A percentile compares a stretch with the other conserved stretches of the same genome.
Evolutionary conservation across 305 asterid species (phyloP).

Genomic region (Rubia tinctorum): DNA sequence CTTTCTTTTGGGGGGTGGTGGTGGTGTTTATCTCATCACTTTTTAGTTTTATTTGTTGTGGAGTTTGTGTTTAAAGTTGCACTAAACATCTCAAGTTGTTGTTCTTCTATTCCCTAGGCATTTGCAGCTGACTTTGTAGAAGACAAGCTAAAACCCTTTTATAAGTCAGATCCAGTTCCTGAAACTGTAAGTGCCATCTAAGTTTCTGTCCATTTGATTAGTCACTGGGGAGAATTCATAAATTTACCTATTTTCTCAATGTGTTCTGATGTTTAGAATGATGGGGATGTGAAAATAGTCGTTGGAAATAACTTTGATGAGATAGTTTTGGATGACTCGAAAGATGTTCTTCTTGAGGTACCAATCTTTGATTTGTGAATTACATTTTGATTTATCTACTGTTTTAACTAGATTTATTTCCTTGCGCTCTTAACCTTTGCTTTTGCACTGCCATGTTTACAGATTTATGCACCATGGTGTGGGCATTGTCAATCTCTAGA

Average conservation of each 20-base stretch:
- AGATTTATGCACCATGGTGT: constrained; percentile 98
- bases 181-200: constrained; percentile 40
- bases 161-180: constrained; percentile 76
- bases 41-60: background rate
- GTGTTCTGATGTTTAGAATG: constrained; percentile 42
- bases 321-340: constrained; percentile 73
- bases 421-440: constrained; percentile 5
- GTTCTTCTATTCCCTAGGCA: constrained; percentile 33
- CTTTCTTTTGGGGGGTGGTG: background rate
- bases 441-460: constrained; percentile 1
- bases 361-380: background rate
- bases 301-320: constrained; percentile 77
- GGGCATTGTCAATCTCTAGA: constrained; percentile 92
- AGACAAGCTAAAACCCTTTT: constrained; percentile 67
- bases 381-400: background rate
- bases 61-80: background rate
- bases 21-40: background rate
- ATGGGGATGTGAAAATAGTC: constrained; percentile 65
- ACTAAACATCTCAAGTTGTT: constrained; percentile 1
- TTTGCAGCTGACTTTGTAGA: constrained; percentile 62
- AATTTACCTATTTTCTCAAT: constrained; percentile 15
- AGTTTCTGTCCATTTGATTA: background rate
- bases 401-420: background rate
- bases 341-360: constrained; percentile 94
- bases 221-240: constrained; percentile 11